Evolutionary conservation across 768 basidiomycete genomes (phyloP), one percentile per base, ranked within the genome.

Genomic region (Naganishia vaughanmartiniae): DNA sequence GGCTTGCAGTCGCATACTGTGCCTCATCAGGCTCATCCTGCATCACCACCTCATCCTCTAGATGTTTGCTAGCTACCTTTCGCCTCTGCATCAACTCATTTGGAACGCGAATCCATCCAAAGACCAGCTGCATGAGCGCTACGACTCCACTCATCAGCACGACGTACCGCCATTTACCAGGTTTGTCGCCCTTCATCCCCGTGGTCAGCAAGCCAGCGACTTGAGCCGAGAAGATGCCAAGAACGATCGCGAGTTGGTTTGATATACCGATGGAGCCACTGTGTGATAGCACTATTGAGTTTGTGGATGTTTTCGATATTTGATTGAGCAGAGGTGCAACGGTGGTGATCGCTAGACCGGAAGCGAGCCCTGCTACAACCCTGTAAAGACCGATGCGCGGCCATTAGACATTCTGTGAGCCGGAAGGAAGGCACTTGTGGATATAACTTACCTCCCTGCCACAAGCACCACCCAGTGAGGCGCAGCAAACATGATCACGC

Each of bases 91-190:
- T 57, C 51, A 56, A 39, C 7, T 26, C 33, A 26, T 33, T 36
- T 46, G 67, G 39, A 26, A 51, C 14, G 11, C 60, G 30, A 17
- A 58, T 30, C 45, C 24, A 19, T 33, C 71, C 73, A 42, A 68
- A 21, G n/a, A 65, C 42, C 21, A 79, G 73, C 69, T 81, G 80
- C 4, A 70, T 30, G 17, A 73, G 63, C 14, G 78, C 72, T 4
- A 76, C 73, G 1, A 77, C 45, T 10, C 80, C 80, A 26, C 78
- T 78, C 4, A 76, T 55, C 7, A 73, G 53, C 9, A 78, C 77
- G 9, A 79, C 78, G 51, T 75, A 78, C 53, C 80, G 66, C 80
- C 80, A 81, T 30, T 70, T 76, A 2, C 80, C 80, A 15, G 75
- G 73, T 4, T 68, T 76, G 30, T 79, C 78, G 21, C 80, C 80